phyloP scores from a whole-genome alignment of 2,329 filamentous ascomycete genomes.

The Microsporum canis region DNA sequence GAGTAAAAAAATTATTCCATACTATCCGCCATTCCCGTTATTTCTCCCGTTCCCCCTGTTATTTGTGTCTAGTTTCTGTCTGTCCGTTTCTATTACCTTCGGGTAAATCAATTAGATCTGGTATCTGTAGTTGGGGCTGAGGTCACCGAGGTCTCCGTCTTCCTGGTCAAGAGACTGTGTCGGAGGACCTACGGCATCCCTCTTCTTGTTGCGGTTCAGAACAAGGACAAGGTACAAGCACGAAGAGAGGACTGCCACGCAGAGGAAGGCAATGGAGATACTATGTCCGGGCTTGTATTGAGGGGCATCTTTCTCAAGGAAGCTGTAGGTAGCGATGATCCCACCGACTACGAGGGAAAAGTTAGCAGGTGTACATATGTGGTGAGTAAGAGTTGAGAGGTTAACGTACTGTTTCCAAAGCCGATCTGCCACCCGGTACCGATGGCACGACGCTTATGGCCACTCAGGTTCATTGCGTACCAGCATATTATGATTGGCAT shows the following conservation, averaged over 20 bases:
- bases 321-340: conserved; percentile 64
- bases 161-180: conserved; percentile 19
- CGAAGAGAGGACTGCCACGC: conserved; percentile 49
- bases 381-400: background rate
- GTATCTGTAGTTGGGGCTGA: conserved; percentile 34
- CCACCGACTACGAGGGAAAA: conserved; percentile 46
- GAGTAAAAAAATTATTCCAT: background rate
- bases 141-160: conserved; percentile 29
- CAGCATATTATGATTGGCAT: conserved; percentile 81
- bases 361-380: background rate
- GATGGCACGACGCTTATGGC: conserved; percentile 58
- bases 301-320: conserved; percentile 56
- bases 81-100: background rate
- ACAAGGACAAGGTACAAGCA: conserved; percentile 28
- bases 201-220: conserved; percentile 31
- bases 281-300: conserved; percentile 60
- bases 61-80: background rate
- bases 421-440: conserved; percentile 67
- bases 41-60: background rate
- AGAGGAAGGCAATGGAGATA: conserved; percentile 64
- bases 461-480: conserved; percentile 70
- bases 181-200: conserved; percentile 21
- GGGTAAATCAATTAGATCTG: conserved; percentile 13
- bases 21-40: background rate
- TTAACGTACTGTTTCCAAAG: conserved; percentile 52